phyloP scores from a whole-genome alignment of 306 rosid genomes.

The Glycyrrhiza uralensis region DNA sequence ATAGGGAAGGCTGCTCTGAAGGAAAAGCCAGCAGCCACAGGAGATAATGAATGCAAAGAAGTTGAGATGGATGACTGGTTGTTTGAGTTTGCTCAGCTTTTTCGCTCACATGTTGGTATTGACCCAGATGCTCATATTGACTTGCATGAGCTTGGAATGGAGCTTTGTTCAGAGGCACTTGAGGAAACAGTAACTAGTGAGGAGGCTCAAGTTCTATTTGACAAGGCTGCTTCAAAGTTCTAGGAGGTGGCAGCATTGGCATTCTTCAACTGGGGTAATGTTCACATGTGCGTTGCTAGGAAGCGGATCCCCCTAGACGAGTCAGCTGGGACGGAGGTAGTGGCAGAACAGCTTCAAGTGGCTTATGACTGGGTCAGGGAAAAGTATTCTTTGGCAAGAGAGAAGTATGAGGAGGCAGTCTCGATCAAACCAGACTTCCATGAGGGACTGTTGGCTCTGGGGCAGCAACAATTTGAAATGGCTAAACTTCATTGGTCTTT shows the following conservation, averaged over 20 bases:
- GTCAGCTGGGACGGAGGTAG: conserved; percentile 69
- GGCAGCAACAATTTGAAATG: too few relatives aligned
- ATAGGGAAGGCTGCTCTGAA: conserved; percentile 51
- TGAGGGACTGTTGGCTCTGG: too few relatives aligned
- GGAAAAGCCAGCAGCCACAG: conserved; percentile 48
- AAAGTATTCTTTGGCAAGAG: conserved; percentile 73
- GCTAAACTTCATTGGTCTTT: too few relatives aligned
- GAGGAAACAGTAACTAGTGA: too few relatives aligned
- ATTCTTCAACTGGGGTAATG: conserved; percentile 92
- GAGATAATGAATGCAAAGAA: conserved; percentile 72
- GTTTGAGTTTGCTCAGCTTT: too few relatives aligned
- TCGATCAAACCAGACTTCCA: conserved; percentile 80
- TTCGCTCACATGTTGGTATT: too few relatives aligned
- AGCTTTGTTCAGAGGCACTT: too few relatives aligned
- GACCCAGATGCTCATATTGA: too few relatives aligned
- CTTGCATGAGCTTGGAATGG: too few relatives aligned
- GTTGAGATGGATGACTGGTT: too few relatives aligned
- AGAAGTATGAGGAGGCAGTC: conserved; percentile 84
- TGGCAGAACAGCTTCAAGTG: too few relatives aligned
- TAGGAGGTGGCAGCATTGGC: conserved; percentile 95
- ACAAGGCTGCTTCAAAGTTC: conserved; percentile 86
- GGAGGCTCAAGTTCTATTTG: too few relatives aligned
- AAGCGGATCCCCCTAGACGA: conserved; percentile 85
- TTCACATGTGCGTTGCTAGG: conserved; percentile 90
- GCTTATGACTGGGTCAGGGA: conserved; percentile 95